Evolutionary conservation across 1,284 basidiomycete species (phyloP).

Genomic region (Cutaneotrichosporon daszewskae): DNA sequence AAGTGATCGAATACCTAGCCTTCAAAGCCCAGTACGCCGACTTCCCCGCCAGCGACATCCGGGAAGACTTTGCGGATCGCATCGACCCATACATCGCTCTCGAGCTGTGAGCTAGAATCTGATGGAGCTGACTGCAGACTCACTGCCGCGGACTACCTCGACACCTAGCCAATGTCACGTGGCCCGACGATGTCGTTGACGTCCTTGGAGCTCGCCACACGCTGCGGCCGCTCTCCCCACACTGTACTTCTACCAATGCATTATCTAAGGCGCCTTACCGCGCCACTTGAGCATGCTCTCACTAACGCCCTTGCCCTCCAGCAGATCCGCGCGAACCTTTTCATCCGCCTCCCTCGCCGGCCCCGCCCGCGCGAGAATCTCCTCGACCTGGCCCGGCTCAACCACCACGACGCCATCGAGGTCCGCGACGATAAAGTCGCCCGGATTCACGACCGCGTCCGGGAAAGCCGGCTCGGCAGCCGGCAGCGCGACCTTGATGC

Average conservation of each 20-base stretch:
- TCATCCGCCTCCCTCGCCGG: conserved; percentile 65
- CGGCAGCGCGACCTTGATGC: conserved; percentile 49
- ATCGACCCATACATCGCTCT: conserved; percentile 56
- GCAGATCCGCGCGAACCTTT: conserved; percentile 69
- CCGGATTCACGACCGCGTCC: conserved; percentile 61
- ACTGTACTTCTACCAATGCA: conserved; percentile 6
- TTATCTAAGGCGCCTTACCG: conserved; percentile 16
- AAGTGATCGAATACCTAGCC: conserved; percentile 55
- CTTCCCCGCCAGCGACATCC: conserved; percentile 46
- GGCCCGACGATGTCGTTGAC: no score
- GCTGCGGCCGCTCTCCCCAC: background rate
- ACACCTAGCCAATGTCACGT: conserved; percentile 23
- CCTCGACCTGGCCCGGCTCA: conserved; percentile 55
- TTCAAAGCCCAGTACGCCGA: conserved; percentile 52
- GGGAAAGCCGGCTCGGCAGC: conserved; percentile 34
- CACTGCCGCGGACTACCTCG: conserved; percentile 49
- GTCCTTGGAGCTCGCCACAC: no score
- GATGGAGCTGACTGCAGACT: conserved; percentile 28
- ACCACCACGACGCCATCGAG: conserved; percentile 85
- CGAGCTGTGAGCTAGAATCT: conserved; percentile 50
- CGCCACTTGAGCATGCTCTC: conserved; percentile 64
- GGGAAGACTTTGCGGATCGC: conserved; percentile 53
- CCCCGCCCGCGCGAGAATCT: conserved; percentile 59
- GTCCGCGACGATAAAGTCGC: conserved; percentile 80
- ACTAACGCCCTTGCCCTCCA: conserved; percentile 64